Evolutionary conservation across 352 stramenopile species (phyloP).

Genomic region (Stephanocyclus meneghinianus): DNA sequence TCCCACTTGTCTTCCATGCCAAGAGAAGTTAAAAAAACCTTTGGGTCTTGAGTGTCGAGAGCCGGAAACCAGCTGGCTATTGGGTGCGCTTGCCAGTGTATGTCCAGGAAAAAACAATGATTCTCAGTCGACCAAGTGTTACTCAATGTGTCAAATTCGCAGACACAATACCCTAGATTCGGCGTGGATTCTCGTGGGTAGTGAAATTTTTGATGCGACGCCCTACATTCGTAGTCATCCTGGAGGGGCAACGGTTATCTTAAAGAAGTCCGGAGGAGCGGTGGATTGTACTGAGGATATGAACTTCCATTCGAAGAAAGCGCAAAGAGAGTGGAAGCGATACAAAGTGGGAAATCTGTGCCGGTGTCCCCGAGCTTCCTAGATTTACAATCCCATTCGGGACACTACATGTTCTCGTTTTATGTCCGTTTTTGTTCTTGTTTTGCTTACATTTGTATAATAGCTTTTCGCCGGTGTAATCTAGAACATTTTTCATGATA

Average conservation of each 20-base stretch:
- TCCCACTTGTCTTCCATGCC: constrained; percentile 32
- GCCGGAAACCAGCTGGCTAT: constrained; percentile 24
- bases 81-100: constrained; percentile 27
- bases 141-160: constrained; percentile 87
- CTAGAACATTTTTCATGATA: too few relatives aligned
- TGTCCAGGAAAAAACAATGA: constrained; percentile 17
- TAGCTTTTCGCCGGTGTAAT: too few relatives aligned
- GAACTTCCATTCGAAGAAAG: constrained; percentile 75
- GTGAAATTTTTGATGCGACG: constrained; percentile 89
- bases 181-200: constrained; percentile 89
- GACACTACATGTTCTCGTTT: too few relatives aligned
- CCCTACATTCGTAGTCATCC: constrained; percentile 87
- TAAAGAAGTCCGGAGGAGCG: constrained; percentile 69
- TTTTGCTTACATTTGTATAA: too few relatives aligned
- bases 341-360: constrained; percentile 61
- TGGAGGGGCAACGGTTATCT: constrained; percentile 83
- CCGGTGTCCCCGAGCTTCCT: constrained; percentile 21
- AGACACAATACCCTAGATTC: constrained; percentile 85
- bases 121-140: constrained; percentile 20
- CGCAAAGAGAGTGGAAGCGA: constrained; percentile 68
- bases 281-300: constrained; percentile 79
- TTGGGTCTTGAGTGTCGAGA: constrained; percentile 13
- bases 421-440: too few relatives aligned
- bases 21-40: constrained; percentile 34
- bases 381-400: not conserved